phyloP scores from a whole-genome alignment of 2,329 filamentous ascomycete species.

The Xylariaceae sp. region DNA sequence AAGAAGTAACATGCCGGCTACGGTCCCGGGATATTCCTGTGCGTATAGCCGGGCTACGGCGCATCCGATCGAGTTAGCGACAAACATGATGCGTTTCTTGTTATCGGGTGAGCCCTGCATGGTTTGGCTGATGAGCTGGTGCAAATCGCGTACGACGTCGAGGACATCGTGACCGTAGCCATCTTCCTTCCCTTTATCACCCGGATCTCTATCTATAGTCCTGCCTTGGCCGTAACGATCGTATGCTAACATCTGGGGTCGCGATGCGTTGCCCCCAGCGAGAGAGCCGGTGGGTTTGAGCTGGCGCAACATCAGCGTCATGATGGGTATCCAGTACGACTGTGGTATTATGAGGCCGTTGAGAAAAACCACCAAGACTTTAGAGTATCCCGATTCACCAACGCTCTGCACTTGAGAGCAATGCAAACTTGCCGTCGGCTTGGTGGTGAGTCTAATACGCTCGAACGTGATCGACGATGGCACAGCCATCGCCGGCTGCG shows the following conservation, averaged over 20 bases:
- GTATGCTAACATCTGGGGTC: conserved; percentile 44
- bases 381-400: conserved; percentile 11
- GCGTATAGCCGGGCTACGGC: conserved; percentile 48
- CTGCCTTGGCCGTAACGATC: conserved; percentile 54
- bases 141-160: conserved; percentile 40
- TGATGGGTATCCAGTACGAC: conserved; percentile 22
- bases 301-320: conserved; percentile 18
- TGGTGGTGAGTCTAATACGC: conserved; percentile 17
- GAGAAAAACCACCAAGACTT: conserved; percentile 26
- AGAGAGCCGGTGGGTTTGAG: conserved; percentile 4
- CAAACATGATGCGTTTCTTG: conserved; percentile 38
- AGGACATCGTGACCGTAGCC: conserved; percentile 45
- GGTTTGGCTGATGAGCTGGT: conserved; percentile 32
- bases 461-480: conserved; percentile 20
- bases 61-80: conserved; percentile 49
- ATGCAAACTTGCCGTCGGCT: conserved; percentile 19
- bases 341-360: conserved; percentile 28
- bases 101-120: conserved; percentile 8
- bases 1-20: conserved; percentile 45
- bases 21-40: conserved; percentile 39
- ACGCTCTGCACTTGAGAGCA: conserved; percentile 17
- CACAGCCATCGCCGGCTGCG: conserved; percentile 19
- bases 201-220: conserved; percentile 39
- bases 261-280: conserved; percentile 14
- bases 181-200: conserved; percentile 38